These are phyloP conservation scores for Fusarium humuli DNA, from an alignment of 2,329 filamentous ascomycete genomes.

Conservation along the genomic window DNA sequence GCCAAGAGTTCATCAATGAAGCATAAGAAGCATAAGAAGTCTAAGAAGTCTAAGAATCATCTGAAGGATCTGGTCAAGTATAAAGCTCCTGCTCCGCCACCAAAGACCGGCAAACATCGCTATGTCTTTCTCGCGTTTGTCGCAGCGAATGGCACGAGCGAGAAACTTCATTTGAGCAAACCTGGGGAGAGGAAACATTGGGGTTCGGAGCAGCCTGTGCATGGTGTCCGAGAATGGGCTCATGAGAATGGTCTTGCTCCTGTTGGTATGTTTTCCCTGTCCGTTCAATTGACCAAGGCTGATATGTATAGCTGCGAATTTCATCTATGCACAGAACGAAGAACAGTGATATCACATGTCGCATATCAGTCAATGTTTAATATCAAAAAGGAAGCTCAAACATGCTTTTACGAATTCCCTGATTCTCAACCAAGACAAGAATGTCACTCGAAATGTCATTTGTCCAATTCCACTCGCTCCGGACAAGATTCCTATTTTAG, in stretches of 20 bases:
- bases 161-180: conserved; percentile 27
- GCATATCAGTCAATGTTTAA: no score
- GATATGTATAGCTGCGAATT: conserved; percentile 36
- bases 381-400: conserved; percentile 7
- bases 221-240: conserved; percentile 41
- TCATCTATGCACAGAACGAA: conserved; percentile 39
- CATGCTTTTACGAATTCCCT: background rate
- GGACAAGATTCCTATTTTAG: conserved; percentile 22
- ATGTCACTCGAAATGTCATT: conserved; percentile 5
- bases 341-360: conserved; percentile 22
- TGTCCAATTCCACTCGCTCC: background rate
- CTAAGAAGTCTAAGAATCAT: background rate
- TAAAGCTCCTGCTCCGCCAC: conserved; percentile 33
- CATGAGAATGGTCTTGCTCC: conserved; percentile 35
- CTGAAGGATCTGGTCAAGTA: conserved; percentile 34
- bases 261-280: conserved; percentile 21
- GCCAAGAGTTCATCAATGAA: background rate
- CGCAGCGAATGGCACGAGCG: conserved; percentile 33
- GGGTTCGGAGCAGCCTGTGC: conserved; percentile 25
- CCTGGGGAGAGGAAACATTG: conserved; percentile 36
- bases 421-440: background rate
- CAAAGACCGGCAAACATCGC: conserved; percentile 39
- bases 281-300: background rate
- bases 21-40: background rate
- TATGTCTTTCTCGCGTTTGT: conserved; percentile 40